Evolutionary conservation across 2,329 filamentous ascomycete species (phyloP).

Genomic region (Fusarium caatingaense): DNA sequence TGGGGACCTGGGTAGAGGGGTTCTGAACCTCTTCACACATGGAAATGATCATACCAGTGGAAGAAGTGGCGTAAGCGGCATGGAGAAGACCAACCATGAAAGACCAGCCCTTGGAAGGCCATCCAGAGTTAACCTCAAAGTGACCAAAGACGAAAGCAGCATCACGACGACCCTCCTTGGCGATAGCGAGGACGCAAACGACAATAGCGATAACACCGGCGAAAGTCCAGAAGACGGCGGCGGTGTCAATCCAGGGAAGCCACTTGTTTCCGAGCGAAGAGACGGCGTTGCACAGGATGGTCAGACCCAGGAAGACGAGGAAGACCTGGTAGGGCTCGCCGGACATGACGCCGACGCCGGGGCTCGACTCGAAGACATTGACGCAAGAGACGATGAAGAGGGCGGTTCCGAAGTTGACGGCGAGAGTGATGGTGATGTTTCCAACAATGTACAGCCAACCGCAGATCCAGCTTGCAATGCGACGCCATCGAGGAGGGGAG

Average conservation of each 20-base stretch:
- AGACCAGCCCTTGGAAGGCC: conserved; percentile 73
- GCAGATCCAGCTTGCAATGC: conserved; percentile 75
- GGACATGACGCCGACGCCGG: conserved; percentile 58
- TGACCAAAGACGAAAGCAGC: conserved; percentile 74
- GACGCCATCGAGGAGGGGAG: conserved; percentile 68
- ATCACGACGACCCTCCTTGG: conserved; percentile 73
- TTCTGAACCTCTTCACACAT: conserved; percentile 80
- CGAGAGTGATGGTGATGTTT: conserved; percentile 84
- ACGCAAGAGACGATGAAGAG: conserved; percentile 69
- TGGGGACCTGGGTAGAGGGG: conserved; percentile 75
- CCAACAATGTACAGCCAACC: conserved; percentile 83
- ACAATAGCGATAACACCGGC: conserved; percentile 74
- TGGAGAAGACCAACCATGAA: conserved; percentile 79
- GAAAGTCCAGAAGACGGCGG: conserved; percentile 81
- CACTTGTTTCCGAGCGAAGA: conserved; percentile 75
- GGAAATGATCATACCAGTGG: conserved; percentile 83
- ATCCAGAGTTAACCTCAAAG: conserved; percentile 76
- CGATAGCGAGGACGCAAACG: conserved; percentile 71
- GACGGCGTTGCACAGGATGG: conserved; percentile 71
- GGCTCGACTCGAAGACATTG: conserved; percentile 64
- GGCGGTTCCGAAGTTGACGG: conserved; percentile 84
- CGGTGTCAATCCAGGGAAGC: conserved; percentile 76
- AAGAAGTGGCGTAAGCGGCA: conserved; percentile 78
- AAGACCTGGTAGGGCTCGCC: conserved; percentile 73
- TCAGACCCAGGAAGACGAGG: conserved; percentile 77